These are phyloP conservation scores for Clarireedia monteithiana DNA, from an alignment of 2,329 filamentous ascomycete species.

Conservation along the genomic window DNA sequence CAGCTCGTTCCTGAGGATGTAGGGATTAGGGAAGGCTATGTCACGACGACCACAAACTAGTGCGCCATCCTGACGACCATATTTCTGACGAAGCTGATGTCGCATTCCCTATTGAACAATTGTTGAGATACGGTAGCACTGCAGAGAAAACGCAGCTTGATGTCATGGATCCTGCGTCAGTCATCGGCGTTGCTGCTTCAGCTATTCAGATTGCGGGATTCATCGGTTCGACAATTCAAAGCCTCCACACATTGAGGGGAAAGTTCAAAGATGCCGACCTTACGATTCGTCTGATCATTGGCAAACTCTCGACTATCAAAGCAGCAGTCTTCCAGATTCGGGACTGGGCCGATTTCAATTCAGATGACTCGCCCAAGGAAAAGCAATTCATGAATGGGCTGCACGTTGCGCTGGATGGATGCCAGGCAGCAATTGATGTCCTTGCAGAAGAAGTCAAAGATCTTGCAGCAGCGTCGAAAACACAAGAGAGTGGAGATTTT, in stretches of 20 bases:
- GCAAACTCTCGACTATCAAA: constrained; percentile 9
- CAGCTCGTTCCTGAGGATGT: too few species aligned
- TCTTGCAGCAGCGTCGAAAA: neutral
- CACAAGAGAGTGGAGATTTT: neutral
- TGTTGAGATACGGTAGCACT: too few species aligned
- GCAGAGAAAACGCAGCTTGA: too few species aligned
- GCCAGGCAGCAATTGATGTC: constrained; percentile 30
- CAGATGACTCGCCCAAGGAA: constrained; percentile 17
- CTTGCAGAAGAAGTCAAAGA: constrained; percentile 29
- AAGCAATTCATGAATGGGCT: constrained; percentile 27
- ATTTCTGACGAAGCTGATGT: too few species aligned
- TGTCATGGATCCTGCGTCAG: constrained; percentile 3
- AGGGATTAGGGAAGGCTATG: too few species aligned
- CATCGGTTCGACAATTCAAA: constrained; percentile 8
- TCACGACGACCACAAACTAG: too few species aligned
- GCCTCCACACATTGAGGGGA: constrained; percentile 8
- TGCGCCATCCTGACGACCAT: too few species aligned
- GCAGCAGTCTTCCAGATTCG: constrained; percentile 10
- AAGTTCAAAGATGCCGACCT: constrained; percentile 10
- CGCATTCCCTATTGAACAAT: too few species aligned
- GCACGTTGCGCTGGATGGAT: constrained; percentile 30
- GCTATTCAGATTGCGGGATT: constrained; percentile 6
- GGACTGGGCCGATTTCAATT: constrained; percentile 12
- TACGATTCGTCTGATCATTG: constrained; percentile 10
- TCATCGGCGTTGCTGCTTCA: neutral